Evolutionary conservation across 2,329 filamentous ascomycete genomes (phyloP).

Genomic region (Apiospora sp.): DNA sequence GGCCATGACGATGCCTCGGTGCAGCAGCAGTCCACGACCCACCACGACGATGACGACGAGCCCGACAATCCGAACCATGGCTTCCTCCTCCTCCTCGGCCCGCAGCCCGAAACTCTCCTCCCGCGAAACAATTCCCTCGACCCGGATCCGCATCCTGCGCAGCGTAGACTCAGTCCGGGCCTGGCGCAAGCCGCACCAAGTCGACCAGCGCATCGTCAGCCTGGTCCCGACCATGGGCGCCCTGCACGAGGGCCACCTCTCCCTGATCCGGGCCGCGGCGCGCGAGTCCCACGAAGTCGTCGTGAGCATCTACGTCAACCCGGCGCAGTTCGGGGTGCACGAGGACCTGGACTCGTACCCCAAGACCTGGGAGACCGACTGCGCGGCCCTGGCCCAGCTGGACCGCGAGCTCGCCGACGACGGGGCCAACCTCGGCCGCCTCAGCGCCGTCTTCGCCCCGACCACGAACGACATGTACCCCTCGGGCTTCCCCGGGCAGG

Average conservation of each 20-base stretch:
- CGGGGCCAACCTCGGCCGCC: constrained; percentile 67
- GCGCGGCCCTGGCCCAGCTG: constrained; percentile 70
- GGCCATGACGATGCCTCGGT: not conserved
- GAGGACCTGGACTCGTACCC: constrained; percentile 93
- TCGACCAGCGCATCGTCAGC: constrained; percentile 76
- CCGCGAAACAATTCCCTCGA: constrained; percentile 60
- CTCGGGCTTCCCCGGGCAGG: constrained; percentile 74
- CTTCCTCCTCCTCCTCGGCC: constrained; percentile 28
- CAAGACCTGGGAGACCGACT: constrained; percentile 84
- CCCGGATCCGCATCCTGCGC: constrained; percentile 76
- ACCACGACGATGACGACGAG: not conserved
- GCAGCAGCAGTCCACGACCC: not conserved
- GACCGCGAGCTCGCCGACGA: constrained; percentile 76
- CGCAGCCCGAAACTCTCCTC: constrained; percentile 26
- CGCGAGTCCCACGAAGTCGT: constrained; percentile 86
- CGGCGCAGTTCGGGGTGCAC: constrained; percentile 89
- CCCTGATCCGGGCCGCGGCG: constrained; percentile 84
- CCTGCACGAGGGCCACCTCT: constrained; percentile 89
- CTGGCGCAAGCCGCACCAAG: constrained; percentile 71
- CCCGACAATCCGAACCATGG: constrained; percentile 32
- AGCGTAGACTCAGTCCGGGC: constrained; percentile 75
- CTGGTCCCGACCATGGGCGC: constrained; percentile 98
- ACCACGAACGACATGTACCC: constrained; percentile 89
- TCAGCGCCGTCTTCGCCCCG: constrained; percentile 88
- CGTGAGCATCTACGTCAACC: constrained; percentile 94